Conservation (phyloP, 2,329 filamentous ascomycete species). For the Bipolaris bicolor region DNA sequence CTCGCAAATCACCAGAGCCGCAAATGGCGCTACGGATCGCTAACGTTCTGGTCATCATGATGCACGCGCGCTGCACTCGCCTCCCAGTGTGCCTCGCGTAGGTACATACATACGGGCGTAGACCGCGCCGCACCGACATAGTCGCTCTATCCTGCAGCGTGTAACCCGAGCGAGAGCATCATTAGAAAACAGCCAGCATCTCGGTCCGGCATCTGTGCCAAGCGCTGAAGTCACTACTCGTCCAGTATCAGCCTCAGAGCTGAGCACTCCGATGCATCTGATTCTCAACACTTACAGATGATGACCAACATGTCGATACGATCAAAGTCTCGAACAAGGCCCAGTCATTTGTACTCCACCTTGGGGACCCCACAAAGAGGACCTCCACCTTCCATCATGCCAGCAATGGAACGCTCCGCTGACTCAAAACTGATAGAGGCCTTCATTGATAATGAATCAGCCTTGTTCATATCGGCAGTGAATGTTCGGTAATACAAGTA, state of each 20-base stretch:
- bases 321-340: constrained; percentile 11
- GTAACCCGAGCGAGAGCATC: neutral
- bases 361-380: constrained; percentile 2
- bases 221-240: neutral
- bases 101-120: neutral
- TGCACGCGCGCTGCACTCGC: neutral
- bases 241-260: constrained; percentile 1
- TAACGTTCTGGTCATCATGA: neutral
- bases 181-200: neutral
- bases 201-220: constrained; percentile 9
- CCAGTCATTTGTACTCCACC: constrained; percentile 6
- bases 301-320: constrained; percentile 2
- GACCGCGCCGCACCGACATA: neutral
- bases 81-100: constrained; percentile 4
- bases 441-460: constrained; percentile 6
- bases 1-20: constrained; percentile 1
- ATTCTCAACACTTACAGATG: neutral
- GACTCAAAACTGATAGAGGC: constrained; percentile 2
- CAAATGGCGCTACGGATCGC: neutral
- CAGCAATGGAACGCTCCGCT: neutral
- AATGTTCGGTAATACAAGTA: neutral
- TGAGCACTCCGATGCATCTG: constrained; percentile 1
- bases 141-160: neutral
- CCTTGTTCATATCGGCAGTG: neutral
- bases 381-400: constrained; percentile 3